These are phyloP conservation scores for Daldinia sp. DNA, from an alignment of 2,329 filamentous ascomycete genomes.

Conservation along the genomic window DNA sequence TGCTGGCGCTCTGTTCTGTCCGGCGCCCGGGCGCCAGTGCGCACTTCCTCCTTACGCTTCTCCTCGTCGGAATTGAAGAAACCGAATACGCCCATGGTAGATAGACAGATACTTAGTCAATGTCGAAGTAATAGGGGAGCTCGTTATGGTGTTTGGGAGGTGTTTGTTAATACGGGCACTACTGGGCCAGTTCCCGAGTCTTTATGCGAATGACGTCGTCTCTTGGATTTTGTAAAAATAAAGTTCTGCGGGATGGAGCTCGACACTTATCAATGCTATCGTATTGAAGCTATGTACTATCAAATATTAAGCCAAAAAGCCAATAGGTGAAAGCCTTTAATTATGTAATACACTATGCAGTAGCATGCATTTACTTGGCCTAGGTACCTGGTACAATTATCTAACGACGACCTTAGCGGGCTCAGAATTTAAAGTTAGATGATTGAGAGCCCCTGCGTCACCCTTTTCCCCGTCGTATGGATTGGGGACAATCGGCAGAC, in stretches of 20 bases:
- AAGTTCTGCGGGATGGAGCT: conserved; percentile 14
- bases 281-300: conserved; percentile 14
- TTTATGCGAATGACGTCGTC: conserved; percentile 15
- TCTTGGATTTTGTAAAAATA: conserved; percentile 11
- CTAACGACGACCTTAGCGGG: neutral
- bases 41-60: conserved; percentile 66
- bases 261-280: conserved; percentile 23
- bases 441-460: conserved; percentile 32
- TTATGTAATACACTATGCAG: conserved; percentile 24
- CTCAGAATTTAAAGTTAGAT: conserved; percentile 14
- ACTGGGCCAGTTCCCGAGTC: neutral
- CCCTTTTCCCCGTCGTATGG: conserved; percentile 30
- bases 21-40: conserved; percentile 76
- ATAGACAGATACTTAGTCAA: neutral
- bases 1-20: conserved; percentile 81
- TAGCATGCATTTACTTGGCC: neutral
- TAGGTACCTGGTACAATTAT: conserved; percentile 5
- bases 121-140: neutral
- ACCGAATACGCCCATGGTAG: conserved; percentile 64
- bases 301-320: neutral
- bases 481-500: conserved; percentile 5
- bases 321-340: conserved; percentile 17
- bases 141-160: neutral
- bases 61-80: conserved; percentile 55
- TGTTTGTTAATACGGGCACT: neutral